Percentiles rank a stretch among this genome's conserved stretches.
These are phyloP conservation scores for Gnomoniopsis smithogilvyi DNA, from an alignment of 2,329 filamentous ascomycete species.

Conservation along the genomic window DNA sequence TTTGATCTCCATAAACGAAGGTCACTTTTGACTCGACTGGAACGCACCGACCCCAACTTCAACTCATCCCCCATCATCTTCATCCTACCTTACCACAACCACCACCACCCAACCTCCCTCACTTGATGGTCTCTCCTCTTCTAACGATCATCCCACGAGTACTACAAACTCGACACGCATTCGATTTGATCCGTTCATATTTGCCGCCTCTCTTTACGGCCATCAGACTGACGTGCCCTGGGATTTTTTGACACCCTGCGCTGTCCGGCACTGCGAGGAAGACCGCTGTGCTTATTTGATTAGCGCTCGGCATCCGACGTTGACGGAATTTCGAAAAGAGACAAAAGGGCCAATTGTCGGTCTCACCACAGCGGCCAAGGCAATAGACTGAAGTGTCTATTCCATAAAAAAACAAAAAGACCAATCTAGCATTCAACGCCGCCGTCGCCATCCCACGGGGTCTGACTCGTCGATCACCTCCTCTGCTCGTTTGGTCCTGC, in stretches of 20 bases:
- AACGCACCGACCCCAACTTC: not conserved
- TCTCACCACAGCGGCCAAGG: not conserved
- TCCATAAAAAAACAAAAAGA: not conserved
- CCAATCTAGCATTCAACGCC: not conserved
- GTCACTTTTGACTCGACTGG: not conserved
- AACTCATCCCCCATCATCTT: not conserved
- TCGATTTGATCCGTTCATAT: not conserved
- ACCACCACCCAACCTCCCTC: not conserved
- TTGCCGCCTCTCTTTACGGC: not conserved
- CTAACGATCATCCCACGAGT: not conserved
- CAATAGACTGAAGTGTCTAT: conserved; percentile 3
- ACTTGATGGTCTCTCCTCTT: not conserved
- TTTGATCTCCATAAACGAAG: not conserved
- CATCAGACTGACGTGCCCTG: not conserved
- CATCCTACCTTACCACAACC: not conserved
- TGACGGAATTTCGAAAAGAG: not conserved
- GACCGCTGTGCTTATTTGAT: not conserved
- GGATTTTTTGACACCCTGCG: conserved; percentile 7
- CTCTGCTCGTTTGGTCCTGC: not conserved
- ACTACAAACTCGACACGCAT: not conserved
- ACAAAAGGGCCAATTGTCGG: not conserved
- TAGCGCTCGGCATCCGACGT: conserved; percentile 2
- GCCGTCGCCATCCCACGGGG: not conserved
- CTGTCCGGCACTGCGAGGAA: conserved; percentile 14
- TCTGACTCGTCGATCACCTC: not conserved